Percentiles rank a stretch among this genome's conserved stretches.
Evolutionary conservation across 116 monocot genomes (phyloP).

Genomic region (Posidonia oceanica): DNA sequence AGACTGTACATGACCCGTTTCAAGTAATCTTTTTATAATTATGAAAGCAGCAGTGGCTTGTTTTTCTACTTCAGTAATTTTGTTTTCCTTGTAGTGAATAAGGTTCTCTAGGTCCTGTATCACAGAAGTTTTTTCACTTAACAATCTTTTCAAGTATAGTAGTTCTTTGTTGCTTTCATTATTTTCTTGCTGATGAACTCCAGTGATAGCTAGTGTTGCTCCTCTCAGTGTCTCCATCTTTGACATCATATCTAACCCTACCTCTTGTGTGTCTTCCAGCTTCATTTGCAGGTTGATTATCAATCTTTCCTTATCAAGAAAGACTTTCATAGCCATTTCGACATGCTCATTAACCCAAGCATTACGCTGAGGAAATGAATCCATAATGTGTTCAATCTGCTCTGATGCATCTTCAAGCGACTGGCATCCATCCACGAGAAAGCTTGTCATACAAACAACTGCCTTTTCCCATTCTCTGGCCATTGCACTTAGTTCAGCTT

Average conservation of each 20-base stretch:
- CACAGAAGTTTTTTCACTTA: slow-evolving; percentile 16
- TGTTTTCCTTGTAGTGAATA: slow-evolving; percentile 13
- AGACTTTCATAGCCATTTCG: slow-evolving; percentile 39
- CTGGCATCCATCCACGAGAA: slow-evolving; percentile 45
- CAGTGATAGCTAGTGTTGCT: slow-evolving; percentile 51
- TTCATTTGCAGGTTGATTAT: slow-evolving; percentile 37
- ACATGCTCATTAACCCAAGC: slow-evolving; percentile 33
- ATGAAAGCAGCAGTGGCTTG: slow-evolving; percentile 8
- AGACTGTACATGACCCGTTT: slow-evolving; percentile 1
- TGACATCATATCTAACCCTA: slow-evolving; percentile 30
- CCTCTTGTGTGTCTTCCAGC: slow-evolving; percentile 42
- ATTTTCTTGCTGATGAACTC: slow-evolving; percentile 30
- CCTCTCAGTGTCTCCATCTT: slow-evolving; percentile 46
- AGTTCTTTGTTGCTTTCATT: slow-evolving; percentile 21
- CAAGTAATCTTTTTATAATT: slow-evolving; percentile 10
- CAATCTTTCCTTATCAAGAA: slow-evolving; percentile 45
- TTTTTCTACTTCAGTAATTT: slow-evolving; percentile 16
- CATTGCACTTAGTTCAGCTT: slow-evolving; percentile 26
- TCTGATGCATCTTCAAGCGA: slow-evolving; percentile 66
- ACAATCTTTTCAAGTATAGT: slow-evolving; percentile 8
- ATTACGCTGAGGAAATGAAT: slow-evolving; percentile 33
- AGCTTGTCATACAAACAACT: slow-evolving; percentile 42
- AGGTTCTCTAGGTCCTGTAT: slow-evolving; percentile 23
- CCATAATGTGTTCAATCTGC: slow-evolving; percentile 34
- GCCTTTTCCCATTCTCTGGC: slow-evolving; percentile 63